Evolutionary conservation across 352 stramenopile genomes (phyloP), one percentile per base, ranked within the genome.

Genomic region (Hyaloperonospora arabidopsidis): DNA sequence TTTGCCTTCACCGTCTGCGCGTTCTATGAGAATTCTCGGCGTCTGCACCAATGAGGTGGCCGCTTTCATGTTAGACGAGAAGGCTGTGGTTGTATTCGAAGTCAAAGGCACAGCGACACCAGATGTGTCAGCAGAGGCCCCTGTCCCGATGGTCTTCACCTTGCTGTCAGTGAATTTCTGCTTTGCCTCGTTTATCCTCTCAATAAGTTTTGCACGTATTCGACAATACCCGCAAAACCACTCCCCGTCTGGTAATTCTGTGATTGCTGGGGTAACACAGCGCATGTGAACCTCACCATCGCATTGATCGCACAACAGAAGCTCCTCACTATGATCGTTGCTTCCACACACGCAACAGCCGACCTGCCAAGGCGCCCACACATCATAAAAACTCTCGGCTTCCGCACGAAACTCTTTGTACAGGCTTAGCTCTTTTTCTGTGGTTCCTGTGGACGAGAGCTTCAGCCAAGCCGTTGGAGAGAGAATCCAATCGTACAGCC

Each of bases 221-320:
- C 69, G 45, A 23, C 84, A 95, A 28, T 81, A 95, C 8, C 56
- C 60, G 43, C 85, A 95, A 55, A 83, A 92, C 85, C 85, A 95
- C 43, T 93, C 82, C 15, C 74, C 83, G 2, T 85, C 75, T 3
- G 85, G 85, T 14, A 92, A 44, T 47, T 86, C 73, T 1, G 72
- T 76, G 29, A 95, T 68, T 15, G 76, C 68, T 12, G 83, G 83
- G 1, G 74, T 86, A 11, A 78, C 76, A 54, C 85, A 95, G 25
- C 79, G 74, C 76, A 93, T 90, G 66, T 95, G 85, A 25, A 91
- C 84, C 52, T 95, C 85, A 7, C 79, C 79, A 59, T 95, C 85
- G 49, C 85, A 95, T n/a, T 76, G 72, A 50, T 95, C 85, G 50
- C 85, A 95, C 18, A 95, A 50, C 19, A 95, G 57, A 4, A 93